Evolutionary conservation across 148 eudicot genomes (phyloP), one percentile per base, ranked within the genome.

Genomic region (Pharnaceum exiguum): DNA sequence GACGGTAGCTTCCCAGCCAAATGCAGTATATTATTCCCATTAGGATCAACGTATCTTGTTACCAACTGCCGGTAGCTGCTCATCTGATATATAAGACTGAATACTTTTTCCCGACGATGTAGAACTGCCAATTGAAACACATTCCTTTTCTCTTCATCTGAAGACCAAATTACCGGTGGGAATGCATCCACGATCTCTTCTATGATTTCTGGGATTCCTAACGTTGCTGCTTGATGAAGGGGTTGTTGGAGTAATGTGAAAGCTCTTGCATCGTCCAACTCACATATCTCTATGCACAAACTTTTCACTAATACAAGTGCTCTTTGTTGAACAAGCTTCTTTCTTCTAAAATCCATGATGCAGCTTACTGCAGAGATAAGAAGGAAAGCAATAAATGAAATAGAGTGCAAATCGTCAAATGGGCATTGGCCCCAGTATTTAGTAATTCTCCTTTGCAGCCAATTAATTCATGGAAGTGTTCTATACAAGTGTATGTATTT

Each of bases 51-150:
- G 12, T 35, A 35, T 12, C 38, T 22, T 24, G 54, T 49, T 10
- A 49, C 54, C 26, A 49, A 19, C 7, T 26, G 30, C 31, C 11
- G 11, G 17, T 7, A 26, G 10, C 16, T 18, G 18, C 30, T 23
- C 28, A 49, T 15, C 27, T 49, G 54, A 25, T 21, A 49, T 21
- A 49, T 49, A 16, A 49, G 54, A n/a, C 27, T 49, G 54, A 49
- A 49, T 13, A 49, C 54, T 23, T 49, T 49, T 32, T 49, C 54
- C 11, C 54, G 26, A 21, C 54, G 54, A 32, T 49, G 23, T 32
- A 49, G 7, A 26, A 49, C 54, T 10, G 54, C 54, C 11, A 49
- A 7, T 11, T 49, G 54, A 49, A 49, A 49, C 10, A 49, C 31
- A 11, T 49, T 49, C 6, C 54, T 11, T 10, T 49, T 24, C 10